A percentile compares a stretch with the other conserved stretches of the same genome.
phyloP scores from a whole-genome alignment of 805 yeast genomes.

The Danielozyma ontarioensis region DNA sequence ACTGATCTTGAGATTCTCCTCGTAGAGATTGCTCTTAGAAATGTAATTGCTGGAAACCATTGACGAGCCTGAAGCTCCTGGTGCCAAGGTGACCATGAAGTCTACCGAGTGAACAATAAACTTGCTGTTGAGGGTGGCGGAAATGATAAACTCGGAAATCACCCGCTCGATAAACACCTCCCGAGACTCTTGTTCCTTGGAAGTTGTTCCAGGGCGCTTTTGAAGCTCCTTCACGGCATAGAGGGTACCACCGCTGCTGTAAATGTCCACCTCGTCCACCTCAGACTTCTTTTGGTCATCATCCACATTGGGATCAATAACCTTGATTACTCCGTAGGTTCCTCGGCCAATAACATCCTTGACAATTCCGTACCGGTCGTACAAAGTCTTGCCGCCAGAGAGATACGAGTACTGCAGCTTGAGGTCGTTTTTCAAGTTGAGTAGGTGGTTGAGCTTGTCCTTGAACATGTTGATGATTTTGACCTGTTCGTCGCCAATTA shows the following conservation, averaged over 20 bases:
- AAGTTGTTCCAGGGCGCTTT: conserved; percentile 10
- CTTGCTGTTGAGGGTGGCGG: conserved; percentile 68
- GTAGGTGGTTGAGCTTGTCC: conserved; percentile 9
- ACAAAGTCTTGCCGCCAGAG: conserved; percentile 18
- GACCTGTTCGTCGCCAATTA: conserved; percentile 25
- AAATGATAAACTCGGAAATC: conserved; percentile 86
- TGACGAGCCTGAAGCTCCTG: neutral
- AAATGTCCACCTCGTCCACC: conserved; percentile 1
- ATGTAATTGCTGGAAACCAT: neutral
- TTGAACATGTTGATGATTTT: conserved; percentile 17
- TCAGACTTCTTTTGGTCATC: conserved; percentile 1
- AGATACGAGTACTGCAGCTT: conserved; percentile 7
- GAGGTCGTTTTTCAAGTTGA: conserved; percentile 6
- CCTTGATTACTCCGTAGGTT: conserved; percentile 43
- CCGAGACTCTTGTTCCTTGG: conserved; percentile 16
- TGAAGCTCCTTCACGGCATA: conserved; percentile 33
- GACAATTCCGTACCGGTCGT: conserved; percentile 29
- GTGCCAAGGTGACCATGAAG: conserved; percentile 46
- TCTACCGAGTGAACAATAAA: conserved; percentile 77
- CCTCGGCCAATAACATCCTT: conserved; percentile 39
- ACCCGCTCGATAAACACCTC: conserved; percentile 63
- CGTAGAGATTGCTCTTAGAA: neutral
- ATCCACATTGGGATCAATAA: conserved; percentile 21
- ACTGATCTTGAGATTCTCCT: conserved; percentile 13
- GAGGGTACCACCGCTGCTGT: conserved; percentile 2